Percentiles rank a stretch among this genome's conserved stretches.
Conservation (phyloP, 1,284 basidiomycete genomes). For the Tilletia horrida region DNA sequence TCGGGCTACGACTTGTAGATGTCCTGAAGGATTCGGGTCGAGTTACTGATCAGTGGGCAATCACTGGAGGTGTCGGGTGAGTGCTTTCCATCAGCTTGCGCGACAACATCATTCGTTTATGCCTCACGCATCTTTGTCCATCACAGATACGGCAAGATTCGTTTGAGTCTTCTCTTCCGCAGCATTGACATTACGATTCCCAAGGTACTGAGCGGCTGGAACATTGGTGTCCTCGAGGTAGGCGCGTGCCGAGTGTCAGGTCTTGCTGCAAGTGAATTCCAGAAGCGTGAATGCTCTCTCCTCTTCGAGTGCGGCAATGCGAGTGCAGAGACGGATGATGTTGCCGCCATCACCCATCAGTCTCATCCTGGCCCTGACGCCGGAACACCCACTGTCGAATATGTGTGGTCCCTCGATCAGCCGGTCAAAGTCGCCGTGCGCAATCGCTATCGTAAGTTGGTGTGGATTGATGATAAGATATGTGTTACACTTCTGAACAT, state of each 20-base stretch:
- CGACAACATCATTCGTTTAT: not conserved
- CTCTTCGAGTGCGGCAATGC: not conserved
- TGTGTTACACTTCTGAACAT: no score
- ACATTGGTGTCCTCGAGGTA: conserved; percentile 43
- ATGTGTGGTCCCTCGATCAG: conserved; percentile 30
- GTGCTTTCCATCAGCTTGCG: not conserved
- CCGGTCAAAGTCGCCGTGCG: conserved; percentile 33
- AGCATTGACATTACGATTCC: conserved; percentile 42
- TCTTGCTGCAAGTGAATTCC: conserved; percentile 28
- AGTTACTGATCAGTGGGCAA: conserved; percentile 38
- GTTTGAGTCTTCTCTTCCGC: conserved; percentile 42
- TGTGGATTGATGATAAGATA: not conserved
- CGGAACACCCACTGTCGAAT: conserved; percentile 27
- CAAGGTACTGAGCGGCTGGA: conserved; percentile 44
- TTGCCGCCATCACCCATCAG: conserved; percentile 23
- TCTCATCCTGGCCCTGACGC: conserved; percentile 25
- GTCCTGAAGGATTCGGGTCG: conserved; percentile 34
- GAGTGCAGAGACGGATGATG: conserved; percentile 28
- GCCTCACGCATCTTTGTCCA: not conserved
- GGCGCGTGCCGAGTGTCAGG: conserved; percentile 30
- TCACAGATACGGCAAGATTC: conserved; percentile 45
- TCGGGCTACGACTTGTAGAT: conserved; percentile 36
- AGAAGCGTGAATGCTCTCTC: conserved; percentile 31
- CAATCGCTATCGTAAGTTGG: conserved; percentile 28
- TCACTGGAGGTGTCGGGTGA: conserved; percentile 22